These are phyloP conservation scores for Phytophthora ohioensis DNA, from an alignment of 352 stramenopile species.

Conservation along the genomic window DNA sequence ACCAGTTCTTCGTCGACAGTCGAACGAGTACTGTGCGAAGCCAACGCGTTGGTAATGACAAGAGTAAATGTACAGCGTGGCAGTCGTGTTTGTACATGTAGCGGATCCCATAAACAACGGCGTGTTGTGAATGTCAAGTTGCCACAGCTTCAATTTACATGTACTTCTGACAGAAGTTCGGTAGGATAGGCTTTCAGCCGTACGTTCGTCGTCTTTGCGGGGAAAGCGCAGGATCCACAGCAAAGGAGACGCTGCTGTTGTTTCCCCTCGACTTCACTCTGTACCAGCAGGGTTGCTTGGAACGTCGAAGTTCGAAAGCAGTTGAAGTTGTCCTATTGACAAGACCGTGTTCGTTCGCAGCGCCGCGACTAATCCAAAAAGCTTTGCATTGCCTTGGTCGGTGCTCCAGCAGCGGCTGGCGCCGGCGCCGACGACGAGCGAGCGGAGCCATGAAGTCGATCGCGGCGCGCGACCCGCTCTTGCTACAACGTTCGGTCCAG, in stretches of 20 bases:
- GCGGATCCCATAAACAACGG: no score
- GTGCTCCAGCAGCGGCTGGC: constrained; percentile 14
- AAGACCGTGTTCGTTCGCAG: neutral
- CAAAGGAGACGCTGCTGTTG: no score
- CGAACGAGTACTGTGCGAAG: neutral
- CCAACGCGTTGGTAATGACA: constrained; percentile 18
- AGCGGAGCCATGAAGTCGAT: neutral
- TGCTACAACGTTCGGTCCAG: neutral
- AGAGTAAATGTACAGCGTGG: neutral
- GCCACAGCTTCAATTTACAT: no score
- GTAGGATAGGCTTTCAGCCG: no score
- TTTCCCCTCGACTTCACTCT: no score
- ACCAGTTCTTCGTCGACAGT: constrained; percentile 12
- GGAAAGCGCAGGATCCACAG: neutral
- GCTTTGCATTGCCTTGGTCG: constrained; percentile 15
- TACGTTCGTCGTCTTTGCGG: no score
- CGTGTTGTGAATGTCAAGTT: no score
- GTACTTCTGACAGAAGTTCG: no score
- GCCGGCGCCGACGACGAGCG: neutral
- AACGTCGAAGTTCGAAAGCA: constrained; percentile 8
- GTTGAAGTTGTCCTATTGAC: constrained; percentile 39
- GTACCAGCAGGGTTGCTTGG: neutral
- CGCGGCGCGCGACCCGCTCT: constrained; percentile 5
- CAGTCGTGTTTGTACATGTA: no score
- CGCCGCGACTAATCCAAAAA: constrained; percentile 28